Evolutionary conservation across 805 yeast genomes (phyloP).

Genomic region (Jamesozyma hellenica): DNA sequence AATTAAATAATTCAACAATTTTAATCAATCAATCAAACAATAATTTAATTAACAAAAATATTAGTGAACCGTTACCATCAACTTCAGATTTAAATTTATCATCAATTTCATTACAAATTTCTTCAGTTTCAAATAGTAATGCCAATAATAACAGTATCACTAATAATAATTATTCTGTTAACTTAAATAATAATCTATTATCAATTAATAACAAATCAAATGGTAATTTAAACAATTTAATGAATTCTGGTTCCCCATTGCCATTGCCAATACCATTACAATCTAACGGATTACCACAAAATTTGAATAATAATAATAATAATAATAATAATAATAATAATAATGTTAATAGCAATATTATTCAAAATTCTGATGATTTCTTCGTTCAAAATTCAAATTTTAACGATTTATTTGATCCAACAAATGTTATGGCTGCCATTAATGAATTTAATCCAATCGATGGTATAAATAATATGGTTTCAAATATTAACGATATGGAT

Average conservation of each 20-base stretch:
- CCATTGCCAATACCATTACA: constrained; percentile 12
- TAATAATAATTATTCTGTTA: background rate
- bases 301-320: constrained; percentile 2
- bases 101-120: background rate
- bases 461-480: background rate
- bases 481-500: background rate
- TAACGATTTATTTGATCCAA: constrained; percentile 26
- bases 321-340: background rate
- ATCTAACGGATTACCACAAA: constrained; percentile 2
- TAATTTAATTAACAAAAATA: background rate
- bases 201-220: background rate
- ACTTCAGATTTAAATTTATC: background rate
- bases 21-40: constrained; percentile 3
- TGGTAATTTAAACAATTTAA: background rate
- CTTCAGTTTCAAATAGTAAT: background rate
- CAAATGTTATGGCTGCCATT: constrained; percentile 24
- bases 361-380: constrained; percentile 30
- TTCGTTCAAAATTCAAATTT: constrained; percentile 25
- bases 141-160: background rate
- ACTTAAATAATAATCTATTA: background rate
- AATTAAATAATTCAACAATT: constrained; percentile 5
- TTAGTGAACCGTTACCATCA: background rate
- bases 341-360: background rate
- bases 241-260: background rate
- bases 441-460: constrained; percentile 4